Evolutionary conservation across 2,329 filamentous ascomycete species (phyloP), one percentile per base, ranked within the genome.

Genomic region (Sclerotinia subarctica): DNA sequence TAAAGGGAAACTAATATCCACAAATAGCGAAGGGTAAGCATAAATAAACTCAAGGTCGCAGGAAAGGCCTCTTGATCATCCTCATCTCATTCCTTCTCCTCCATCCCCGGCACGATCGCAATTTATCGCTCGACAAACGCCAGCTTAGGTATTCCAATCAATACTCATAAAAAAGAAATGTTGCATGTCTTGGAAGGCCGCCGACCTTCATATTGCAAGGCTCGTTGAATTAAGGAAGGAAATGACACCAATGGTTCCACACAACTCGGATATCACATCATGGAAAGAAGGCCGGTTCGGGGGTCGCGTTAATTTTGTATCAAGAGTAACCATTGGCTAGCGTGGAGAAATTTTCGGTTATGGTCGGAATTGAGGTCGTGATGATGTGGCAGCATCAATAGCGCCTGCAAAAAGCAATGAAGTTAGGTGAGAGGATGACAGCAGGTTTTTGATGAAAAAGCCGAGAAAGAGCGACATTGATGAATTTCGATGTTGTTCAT

Each of bases 261-360:
- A 17, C 5, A 15, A 35, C 7, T 38, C n/a, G 46, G 59, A 38
- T 26, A 62, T 54, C 35, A 21, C 26, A 29, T 17, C 5, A 26
- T 29, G 44, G 42, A n/a, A 32, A 38, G 15, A 21, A 49, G 46
- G 59, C 26, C 59, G 5, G 32, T 26, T 63, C 17, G 29, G 15
- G 24, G 59, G 59, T 63, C 59, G n/a, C 46, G n/a, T 51, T n/a
- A 63, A 63, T 63, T 26, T 38, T 17, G 42, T 8, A 32, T n/a
- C 24, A 21, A 24, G 13, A 42, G 38, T 42, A 21, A 63, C 26
- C 15, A 26, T 42, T 19, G 46, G 32, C n/a, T 63, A 26, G 8
- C 21, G 19, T 51, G n/a, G 46, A 38, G 8, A 51, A 38, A 26
- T 8, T 38, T 38, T 51, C n/a, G 32, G 0, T 51, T 51, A 26